phyloP scores from a whole-genome alignment of 2,329 filamentous ascomycete genomes.

The Lasiodiplodia hormozganensis region DNA sequence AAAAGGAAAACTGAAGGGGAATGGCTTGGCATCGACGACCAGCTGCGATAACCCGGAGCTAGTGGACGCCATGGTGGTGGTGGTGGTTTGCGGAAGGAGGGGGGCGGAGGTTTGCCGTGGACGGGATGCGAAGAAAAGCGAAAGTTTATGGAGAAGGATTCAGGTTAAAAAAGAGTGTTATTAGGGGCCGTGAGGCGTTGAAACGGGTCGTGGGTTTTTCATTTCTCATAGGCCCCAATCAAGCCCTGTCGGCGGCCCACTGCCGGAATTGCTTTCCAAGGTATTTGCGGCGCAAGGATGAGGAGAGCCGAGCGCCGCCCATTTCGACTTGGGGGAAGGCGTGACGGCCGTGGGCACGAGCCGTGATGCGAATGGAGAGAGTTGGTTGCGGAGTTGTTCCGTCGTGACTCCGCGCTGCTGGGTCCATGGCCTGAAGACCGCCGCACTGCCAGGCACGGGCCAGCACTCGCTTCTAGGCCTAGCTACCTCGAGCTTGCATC shows the following conservation, averaged over 20 bases:
- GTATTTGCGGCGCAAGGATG: background rate
- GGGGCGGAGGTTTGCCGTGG: background rate
- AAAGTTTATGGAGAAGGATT: background rate
- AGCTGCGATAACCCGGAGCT: constrained; percentile 5
- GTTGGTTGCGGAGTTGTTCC: constrained; percentile 11
- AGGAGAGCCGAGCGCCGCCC: background rate
- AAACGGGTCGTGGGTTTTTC: constrained; percentile 25
- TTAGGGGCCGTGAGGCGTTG: constrained; percentile 23
- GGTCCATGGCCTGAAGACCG: background rate
- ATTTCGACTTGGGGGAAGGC: constrained; percentile 6
- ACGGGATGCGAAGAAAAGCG: background rate
- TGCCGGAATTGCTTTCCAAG: background rate
- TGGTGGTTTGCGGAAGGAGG: background rate
- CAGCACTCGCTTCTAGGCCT: background rate
- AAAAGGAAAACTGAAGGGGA: constrained; percentile 56
- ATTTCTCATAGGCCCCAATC: constrained; percentile 23
- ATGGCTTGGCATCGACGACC: constrained; percentile 49
- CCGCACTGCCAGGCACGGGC: background rate
- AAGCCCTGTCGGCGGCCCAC: constrained; percentile 21
- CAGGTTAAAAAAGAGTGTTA: constrained; percentile 2
- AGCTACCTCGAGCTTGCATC: constrained; percentile 6
- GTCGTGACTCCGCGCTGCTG: constrained; percentile 4
- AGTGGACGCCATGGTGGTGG: constrained; percentile 9
- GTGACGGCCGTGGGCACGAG: background rate
- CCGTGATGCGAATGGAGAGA: background rate